Conservation (phyloP, 176 grass and related monocot genomes). For the Triticum dicoccoides region DNA sequence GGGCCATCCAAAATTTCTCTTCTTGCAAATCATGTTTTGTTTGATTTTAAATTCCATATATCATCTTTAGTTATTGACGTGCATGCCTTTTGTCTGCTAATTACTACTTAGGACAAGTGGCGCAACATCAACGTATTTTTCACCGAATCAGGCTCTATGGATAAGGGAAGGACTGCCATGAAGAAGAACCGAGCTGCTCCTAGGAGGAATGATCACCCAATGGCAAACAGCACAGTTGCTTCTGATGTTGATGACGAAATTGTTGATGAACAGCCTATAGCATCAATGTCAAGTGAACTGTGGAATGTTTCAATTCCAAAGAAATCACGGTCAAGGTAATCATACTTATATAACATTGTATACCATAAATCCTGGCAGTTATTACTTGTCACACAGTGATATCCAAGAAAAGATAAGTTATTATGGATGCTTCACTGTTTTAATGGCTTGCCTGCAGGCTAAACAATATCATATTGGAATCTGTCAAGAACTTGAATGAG, state of each 20-base stretch:
- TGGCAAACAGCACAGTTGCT: constrained; percentile 33
- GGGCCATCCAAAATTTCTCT: not conserved
- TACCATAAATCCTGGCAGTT: not conserved
- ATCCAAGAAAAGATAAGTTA: constrained; percentile 9
- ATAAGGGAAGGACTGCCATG: constrained; percentile 38
- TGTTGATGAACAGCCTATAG: constrained; percentile 49
- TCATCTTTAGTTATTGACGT: not conserved
- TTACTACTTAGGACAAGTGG: constrained; percentile 80
- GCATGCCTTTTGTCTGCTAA: constrained; percentile 11
- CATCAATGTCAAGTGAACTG: constrained; percentile 38
- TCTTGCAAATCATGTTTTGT: not conserved
- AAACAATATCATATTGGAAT: constrained; percentile 67
- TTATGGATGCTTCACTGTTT: constrained; percentile 9
- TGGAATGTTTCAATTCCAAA: constrained; percentile 34
- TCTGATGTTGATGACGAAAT: constrained; percentile 38
- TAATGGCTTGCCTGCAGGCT: constrained; percentile 43
- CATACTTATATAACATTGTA: not conserved
- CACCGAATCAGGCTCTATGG: constrained; percentile 44
- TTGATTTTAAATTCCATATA: constrained; percentile 9
- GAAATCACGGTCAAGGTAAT: constrained; percentile 46
- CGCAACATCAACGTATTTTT: constrained; percentile 62
- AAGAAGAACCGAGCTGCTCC: constrained; percentile 36
- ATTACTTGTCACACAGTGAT: not conserved
- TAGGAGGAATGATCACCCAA: constrained; percentile 35
- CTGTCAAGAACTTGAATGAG: constrained; percentile 57